A percentile compares a stretch with the other conserved stretches of the same genome.
phyloP scores from a whole-genome alignment of 768 basidiomycete species.

The Suillus plorans region DNA sequence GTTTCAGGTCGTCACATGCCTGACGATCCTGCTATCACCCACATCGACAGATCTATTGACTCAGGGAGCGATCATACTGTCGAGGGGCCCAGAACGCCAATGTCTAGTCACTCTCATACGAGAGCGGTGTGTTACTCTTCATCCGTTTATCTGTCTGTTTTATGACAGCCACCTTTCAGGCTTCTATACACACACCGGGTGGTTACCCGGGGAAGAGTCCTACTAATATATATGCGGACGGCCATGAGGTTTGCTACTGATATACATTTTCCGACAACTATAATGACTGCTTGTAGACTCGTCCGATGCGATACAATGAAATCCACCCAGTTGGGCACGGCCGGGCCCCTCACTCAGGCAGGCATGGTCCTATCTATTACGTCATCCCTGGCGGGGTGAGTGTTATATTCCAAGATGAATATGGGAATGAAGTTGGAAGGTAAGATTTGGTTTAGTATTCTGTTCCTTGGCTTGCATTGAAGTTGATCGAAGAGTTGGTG shows the following conservation, averaged over 20 bases:
- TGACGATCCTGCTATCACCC: slow-evolving; percentile 24
- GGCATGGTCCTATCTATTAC: slow-evolving; percentile 45
- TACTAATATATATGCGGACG: slow-evolving; percentile 29
- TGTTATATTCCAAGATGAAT: slow-evolving; percentile 67
- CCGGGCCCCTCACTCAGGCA: slow-evolving; percentile 21
- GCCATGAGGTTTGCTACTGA: slow-evolving; percentile 20
- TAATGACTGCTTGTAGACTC: slow-evolving; percentile 13
- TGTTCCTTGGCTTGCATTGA: neutral
- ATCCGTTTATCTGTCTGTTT: neutral
- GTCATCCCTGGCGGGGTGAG: slow-evolving; percentile 65
- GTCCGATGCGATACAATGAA: slow-evolving; percentile 27
- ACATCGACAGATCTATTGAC: slow-evolving; percentile 17
- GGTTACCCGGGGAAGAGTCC: slow-evolving; percentile 19
- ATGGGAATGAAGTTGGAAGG: slow-evolving; percentile 65
- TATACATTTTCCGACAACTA: neutral
- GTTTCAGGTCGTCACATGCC: slow-evolving; percentile 7
- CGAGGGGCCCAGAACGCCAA: slow-evolving; percentile 24
- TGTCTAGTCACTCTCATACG: slow-evolving; percentile 20
- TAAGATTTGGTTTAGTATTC: slow-evolving; percentile 19
- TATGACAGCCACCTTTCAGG: slow-evolving; percentile 20
- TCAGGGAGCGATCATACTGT: slow-evolving; percentile 33
- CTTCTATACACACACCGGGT: slow-evolving; percentile 12
- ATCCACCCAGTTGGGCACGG: slow-evolving; percentile 17
- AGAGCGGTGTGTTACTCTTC: slow-evolving; percentile 24
- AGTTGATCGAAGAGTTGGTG: slow-evolving; percentile 44